Conservation (phyloP, 2,329 filamentous ascomycete genomes). For the Ophiosphaerella narmari region DNA sequence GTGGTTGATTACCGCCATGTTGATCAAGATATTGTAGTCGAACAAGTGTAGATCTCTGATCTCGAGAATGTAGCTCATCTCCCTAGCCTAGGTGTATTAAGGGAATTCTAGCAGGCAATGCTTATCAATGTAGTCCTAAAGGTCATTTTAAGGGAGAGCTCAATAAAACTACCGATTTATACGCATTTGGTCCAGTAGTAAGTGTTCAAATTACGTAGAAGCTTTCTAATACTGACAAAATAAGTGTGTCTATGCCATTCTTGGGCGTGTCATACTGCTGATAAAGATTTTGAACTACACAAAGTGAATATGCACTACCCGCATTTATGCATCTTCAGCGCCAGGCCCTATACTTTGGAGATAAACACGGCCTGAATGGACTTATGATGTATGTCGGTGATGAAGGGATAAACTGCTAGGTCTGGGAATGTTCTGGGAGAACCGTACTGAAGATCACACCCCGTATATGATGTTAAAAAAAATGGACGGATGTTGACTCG, state of each 20-base stretch:
- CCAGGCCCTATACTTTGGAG: conserved; percentile 36
- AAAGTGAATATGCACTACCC: conserved; percentile 24
- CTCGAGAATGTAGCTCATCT: conserved; percentile 15
- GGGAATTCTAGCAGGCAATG: conserved; percentile 35
- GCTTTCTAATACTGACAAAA: not conserved
- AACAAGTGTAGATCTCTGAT: conserved; percentile 24
- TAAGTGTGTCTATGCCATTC: conserved; percentile 32
- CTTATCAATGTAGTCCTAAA: conserved; percentile 41
- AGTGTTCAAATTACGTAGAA: conserved; percentile 3
- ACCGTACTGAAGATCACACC: conserved; percentile 33
- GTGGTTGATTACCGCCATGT: conserved; percentile 23
- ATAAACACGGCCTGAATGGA: conserved; percentile 28
- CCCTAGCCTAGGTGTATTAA: conserved; percentile 36
- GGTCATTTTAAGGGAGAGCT: conserved; percentile 31
- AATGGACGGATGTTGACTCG: conserved; percentile 42
- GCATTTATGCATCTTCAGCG: conserved; percentile 31
- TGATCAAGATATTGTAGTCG: conserved; percentile 13
- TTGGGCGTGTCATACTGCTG: conserved; percentile 26
- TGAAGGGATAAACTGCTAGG: conserved; percentile 36
- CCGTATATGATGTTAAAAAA: conserved; percentile 39
- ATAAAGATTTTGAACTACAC: conserved; percentile 27
- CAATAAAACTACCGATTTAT: conserved; percentile 37
- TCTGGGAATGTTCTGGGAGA: conserved; percentile 42
- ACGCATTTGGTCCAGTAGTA: conserved; percentile 35
- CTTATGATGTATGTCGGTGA: conserved; percentile 38